These are phyloP conservation scores for Lindgomyces ingoldianus DNA, from an alignment of 495 filamentous ascomycete genomes.

Conservation along the genomic window DNA sequence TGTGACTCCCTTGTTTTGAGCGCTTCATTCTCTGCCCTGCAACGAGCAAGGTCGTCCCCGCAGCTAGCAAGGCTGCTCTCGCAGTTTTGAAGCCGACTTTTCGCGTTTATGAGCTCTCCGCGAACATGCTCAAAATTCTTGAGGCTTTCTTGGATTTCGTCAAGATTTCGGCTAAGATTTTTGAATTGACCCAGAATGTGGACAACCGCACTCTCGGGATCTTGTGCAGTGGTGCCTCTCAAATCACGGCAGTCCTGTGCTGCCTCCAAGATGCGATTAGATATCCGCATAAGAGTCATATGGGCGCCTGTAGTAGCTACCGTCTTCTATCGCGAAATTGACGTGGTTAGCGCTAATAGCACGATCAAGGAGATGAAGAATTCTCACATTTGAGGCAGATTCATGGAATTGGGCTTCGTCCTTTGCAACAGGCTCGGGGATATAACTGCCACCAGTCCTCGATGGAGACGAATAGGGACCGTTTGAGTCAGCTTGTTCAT, in stretches of 20 bases:
- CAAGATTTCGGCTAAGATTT: not conserved
- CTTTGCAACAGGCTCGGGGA: too few species aligned
- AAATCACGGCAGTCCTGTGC: too few species aligned
- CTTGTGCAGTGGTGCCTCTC: not conserved
- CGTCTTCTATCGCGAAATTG: not conserved
- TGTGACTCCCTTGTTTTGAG: not conserved
- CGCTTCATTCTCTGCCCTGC: not conserved
- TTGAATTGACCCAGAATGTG: not conserved
- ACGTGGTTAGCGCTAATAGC: too few species aligned
- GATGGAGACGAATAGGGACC: too few species aligned
- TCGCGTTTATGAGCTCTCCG: not conserved
- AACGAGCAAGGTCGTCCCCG: not conserved
- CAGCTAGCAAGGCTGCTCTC: not conserved
- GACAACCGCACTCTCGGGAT: not conserved
- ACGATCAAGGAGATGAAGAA: too few species aligned
- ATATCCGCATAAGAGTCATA: not conserved
- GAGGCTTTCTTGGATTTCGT: not conserved
- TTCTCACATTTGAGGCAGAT: not conserved
- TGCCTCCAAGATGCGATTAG: not conserved
- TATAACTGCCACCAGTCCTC: too few species aligned
- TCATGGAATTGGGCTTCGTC: too few species aligned
- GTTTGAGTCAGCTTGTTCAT: not conserved
- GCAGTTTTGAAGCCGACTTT: not conserved
- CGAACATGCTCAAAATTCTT: not conserved
- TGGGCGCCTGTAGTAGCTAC: not conserved